Conservation (phyloP, 2,329 filamentous ascomycete genomes). For the Trichoderma aggressivum region DNA sequence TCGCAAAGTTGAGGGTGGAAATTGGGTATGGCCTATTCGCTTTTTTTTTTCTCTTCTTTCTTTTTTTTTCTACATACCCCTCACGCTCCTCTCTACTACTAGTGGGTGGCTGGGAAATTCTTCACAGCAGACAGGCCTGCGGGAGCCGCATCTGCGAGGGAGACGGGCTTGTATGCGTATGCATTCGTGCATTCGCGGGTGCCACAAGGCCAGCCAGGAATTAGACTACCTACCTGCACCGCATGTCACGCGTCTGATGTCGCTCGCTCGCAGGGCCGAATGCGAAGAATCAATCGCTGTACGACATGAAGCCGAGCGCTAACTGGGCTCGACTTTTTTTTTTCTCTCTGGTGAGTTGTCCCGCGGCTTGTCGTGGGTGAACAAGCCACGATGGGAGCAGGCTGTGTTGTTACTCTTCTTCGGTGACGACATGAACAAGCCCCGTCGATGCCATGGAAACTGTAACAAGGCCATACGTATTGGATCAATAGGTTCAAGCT, state of each 20-base stretch:
- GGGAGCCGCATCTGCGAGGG: background rate
- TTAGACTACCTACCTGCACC: background rate
- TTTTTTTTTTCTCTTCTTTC: background rate
- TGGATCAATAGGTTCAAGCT: background rate
- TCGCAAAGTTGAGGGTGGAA: background rate
- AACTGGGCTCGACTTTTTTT: background rate
- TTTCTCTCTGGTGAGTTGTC: background rate
- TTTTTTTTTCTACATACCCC: background rate
- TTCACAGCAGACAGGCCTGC: background rate
- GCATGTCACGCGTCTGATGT: background rate
- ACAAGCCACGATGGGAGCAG: background rate
- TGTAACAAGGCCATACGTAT: background rate
- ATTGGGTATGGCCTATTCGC: background rate
- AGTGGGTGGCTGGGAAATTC: background rate
- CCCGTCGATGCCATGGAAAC: background rate
- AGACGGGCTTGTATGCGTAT: background rate
- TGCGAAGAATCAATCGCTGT: background rate
- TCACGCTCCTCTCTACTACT: background rate
- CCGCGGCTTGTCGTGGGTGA: background rate
- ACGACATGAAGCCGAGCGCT: background rate
- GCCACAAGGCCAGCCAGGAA: background rate
- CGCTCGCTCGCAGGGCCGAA: background rate
- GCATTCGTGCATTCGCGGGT: background rate
- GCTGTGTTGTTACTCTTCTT: background rate
- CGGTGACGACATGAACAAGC: background rate